Evolutionary conservation across 331 rosid genomes (phyloP), one percentile per base, ranked within the genome.

Genomic region (Malus hybrid): DNA sequence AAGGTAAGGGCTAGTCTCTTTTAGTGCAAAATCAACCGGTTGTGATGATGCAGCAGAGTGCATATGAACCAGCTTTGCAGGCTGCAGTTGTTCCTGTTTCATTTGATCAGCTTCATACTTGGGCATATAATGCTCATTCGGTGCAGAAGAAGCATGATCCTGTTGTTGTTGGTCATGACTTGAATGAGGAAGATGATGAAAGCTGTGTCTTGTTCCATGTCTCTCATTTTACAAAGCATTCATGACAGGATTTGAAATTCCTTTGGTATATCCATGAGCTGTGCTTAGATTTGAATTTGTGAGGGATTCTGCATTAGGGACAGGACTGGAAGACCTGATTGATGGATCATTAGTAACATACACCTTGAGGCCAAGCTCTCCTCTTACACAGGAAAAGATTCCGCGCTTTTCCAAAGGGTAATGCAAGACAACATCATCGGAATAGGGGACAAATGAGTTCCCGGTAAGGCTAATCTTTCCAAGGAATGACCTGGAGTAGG

Each of bases 1-100:
- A 1, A 90, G 91, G 75, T 75, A 88, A 14, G 96, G 96, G 62
- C 96, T 90, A 4, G 96, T 90, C 87, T 88, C 93, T 74, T 88
- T 90, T 2, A 90, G 85, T 2, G 93, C 87, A 71, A 68, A 90
- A 56, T 90, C 96, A 19, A 84, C 88, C 4, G 91, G 91, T 36
- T 90, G 96, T 9, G 81, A 68, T 11, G 90, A 84, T 52, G 85
- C 46, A 3, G 75, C 88, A 12, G 92, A 84, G 63, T 84, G 81
- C 85, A 85, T 78, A 4, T 76, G 91, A 16, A 86, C 89, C 28
- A 90, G 77, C 80, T 79, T 90, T 53, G 73, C 39, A 24, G 90
- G 91, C 42, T 48, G 86, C 3, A 78, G 86, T 10, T 80, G 77
- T 30, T 81, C 85, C 42, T 88, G 29, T 79, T 85, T 84, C 89